Evolutionary conservation across 2,329 filamentous ascomycete genomes (phyloP), one percentile per base, ranked within the genome.

Genomic region (Pestalotiopsis sp.): DNA sequence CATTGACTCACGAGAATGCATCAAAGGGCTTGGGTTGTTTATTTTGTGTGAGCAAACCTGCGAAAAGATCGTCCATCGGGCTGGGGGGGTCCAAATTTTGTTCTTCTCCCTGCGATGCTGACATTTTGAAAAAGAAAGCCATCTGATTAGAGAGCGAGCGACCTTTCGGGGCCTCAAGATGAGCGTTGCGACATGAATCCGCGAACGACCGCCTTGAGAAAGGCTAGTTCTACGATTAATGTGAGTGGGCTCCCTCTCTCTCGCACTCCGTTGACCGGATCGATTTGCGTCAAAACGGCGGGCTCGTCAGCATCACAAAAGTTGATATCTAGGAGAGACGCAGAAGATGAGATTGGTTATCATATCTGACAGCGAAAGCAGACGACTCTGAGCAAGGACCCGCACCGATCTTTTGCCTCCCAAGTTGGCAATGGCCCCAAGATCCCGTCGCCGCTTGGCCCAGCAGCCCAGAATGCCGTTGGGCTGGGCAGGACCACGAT

Each of bases 121-220:
- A 27, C n/a, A 49, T 49, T 20, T 23, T 64, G 62, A 52, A 14
- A 45, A 64, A 7, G 39, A 7, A 49, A 49, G 14, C 20, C 11
- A 59, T 27, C 39, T 13, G 23, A 12, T 27, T 14, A 65, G 17
- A 31, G n/a, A 23, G 66, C 14, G 31, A 65, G 27, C 65, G 62
- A 58, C 56, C 38, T 45, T 63, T 23, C 36, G 60, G 11, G 52
- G 45, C 60, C 57, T 66, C 58, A 74, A 60, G 62, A 75, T 76
- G 75, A 68, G 60, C 67, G 66, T 64, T 70, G 69, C 73, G 69
- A 73, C 69, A 85, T 85, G 84, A 81, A 77, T 71, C 77, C 77
- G 68, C 77, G 80, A 77, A 77, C 70, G 70, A 76, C 76, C 73
- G 77, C 78, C 71, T 80, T 78, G 79, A 83, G 80, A 72, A 82